Evolutionary conservation across 768 basidiomycete genomes (phyloP).

Genomic region (Mycena sanguinolenta): DNA sequence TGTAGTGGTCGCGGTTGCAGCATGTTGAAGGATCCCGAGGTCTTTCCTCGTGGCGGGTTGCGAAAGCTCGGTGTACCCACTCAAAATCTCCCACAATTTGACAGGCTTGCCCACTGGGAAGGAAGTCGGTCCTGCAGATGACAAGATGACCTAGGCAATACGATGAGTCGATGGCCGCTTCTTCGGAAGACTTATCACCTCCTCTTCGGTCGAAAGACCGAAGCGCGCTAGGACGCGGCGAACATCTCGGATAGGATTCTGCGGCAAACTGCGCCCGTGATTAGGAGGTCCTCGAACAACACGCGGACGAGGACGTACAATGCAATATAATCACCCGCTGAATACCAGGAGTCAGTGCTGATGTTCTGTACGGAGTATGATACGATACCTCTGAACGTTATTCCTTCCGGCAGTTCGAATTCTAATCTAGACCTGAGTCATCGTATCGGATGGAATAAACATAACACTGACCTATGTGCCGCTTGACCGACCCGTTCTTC

Average conservation of each 20-base stretch:
- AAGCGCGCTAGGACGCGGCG: constrained; percentile 53
- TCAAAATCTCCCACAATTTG: constrained; percentile 51
- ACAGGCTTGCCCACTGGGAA: constrained; percentile 56
- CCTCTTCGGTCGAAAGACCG: constrained; percentile 51
- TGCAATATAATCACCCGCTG: constrained; percentile 62
- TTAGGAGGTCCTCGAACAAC: constrained; percentile 36
- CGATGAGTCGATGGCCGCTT: too few species aligned
- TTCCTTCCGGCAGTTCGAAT: constrained; percentile 54
- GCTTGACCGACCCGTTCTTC: constrained; percentile 52
- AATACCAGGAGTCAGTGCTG: too few species aligned
- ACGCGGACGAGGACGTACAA: constrained; percentile 45
- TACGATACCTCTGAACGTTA: too few species aligned
- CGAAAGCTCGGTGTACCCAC: constrained; percentile 61
- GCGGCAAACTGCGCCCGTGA: constrained; percentile 53
- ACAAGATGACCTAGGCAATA: constrained; percentile 48
- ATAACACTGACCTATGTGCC: constrained; percentile 55
- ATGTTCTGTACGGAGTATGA: too few species aligned
- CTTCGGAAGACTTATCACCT: constrained; percentile 39
- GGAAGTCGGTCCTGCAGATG: constrained; percentile 53
- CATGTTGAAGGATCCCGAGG: constrained; percentile 47
- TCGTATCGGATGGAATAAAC: neutral
- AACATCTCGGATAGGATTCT: constrained; percentile 55
- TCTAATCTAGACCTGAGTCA: constrained; percentile 40
- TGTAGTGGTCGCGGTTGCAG: constrained; percentile 41
- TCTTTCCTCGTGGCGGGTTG: constrained; percentile 61